These are phyloP conservation scores for Aureobasidium subglaciale DNA, from an alignment of 2,329 filamentous ascomycete genomes.

Conservation along the genomic window DNA sequence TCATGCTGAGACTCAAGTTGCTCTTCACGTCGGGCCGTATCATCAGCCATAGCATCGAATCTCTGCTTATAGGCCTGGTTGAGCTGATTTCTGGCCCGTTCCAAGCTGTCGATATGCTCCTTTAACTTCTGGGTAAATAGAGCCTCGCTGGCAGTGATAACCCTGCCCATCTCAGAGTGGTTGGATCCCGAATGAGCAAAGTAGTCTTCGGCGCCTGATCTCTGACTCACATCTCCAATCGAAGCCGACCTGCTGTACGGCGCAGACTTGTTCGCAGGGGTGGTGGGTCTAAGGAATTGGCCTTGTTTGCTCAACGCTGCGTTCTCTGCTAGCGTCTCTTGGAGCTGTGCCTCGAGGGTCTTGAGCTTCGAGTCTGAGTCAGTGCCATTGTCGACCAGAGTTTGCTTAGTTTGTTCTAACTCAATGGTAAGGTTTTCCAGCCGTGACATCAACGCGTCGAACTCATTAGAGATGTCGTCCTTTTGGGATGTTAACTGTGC, in stretches of 20 bases:
- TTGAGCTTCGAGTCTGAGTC: slow-evolving; percentile 14
- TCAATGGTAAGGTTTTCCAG: slow-evolving; percentile 15
- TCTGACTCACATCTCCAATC: background rate
- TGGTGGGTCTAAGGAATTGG: slow-evolving; percentile 7
- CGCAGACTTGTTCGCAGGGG: slow-evolving; percentile 2
- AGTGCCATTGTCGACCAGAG: slow-evolving; percentile 9
- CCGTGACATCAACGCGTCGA: slow-evolving; percentile 9
- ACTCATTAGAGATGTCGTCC: slow-evolving; percentile 15
- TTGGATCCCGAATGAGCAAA: slow-evolving; percentile 23
- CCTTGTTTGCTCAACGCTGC: background rate
- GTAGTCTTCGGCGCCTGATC: background rate
- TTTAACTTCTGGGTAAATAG: slow-evolving; percentile 30
- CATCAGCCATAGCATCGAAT: slow-evolving; percentile 25
- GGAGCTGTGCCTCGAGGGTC: background rate
- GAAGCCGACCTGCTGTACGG: background rate
- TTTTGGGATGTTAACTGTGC: slow-evolving; percentile 6
- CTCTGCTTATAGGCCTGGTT: slow-evolving; percentile 28
- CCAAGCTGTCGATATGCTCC: slow-evolving; percentile 31
- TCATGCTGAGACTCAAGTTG: slow-evolving; percentile 25
- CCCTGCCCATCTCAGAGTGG: slow-evolving; percentile 28
- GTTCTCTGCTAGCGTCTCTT: slow-evolving; percentile 16
- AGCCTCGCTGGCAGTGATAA: slow-evolving; percentile 29
- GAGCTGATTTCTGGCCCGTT: slow-evolving; percentile 29
- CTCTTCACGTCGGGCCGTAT: slow-evolving; percentile 27
- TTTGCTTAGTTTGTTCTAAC: slow-evolving; percentile 16